These are phyloP conservation scores for Capsicum baccatum DNA, from an alignment of 257 asterid genomes.

Conservation along the genomic window DNA sequence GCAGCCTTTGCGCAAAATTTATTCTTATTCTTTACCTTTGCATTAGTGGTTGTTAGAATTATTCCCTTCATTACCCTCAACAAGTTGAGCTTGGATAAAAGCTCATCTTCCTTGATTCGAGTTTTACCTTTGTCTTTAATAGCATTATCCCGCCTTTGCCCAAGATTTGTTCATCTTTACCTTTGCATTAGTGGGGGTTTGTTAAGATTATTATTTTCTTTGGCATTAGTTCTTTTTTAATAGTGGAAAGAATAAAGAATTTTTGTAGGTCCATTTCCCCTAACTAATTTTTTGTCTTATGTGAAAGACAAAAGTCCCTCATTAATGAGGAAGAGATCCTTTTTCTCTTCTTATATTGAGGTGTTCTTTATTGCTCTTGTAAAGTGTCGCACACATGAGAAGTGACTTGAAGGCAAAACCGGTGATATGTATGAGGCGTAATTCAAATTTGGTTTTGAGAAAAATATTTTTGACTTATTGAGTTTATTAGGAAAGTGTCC, in stretches of 20 bases:
- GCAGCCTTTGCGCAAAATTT: constrained; percentile 19
- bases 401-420: constrained; percentile 3
- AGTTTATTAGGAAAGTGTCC: background rate
- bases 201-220: background rate
- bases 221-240: background rate
- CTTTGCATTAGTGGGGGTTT: background rate
- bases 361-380: constrained; percentile 9
- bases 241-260: background rate
- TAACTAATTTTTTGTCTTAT: background rate
- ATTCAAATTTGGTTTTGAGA: background rate
- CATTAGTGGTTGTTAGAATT: background rate
- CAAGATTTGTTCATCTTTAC: background rate
- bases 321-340: background rate
- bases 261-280: background rate
- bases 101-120: background rate
- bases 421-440: background rate
- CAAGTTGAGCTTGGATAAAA: constrained; percentile 12
- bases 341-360: background rate
- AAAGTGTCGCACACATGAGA: background rate
- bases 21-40: background rate
- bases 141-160: background rate
- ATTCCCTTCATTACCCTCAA: background rate
- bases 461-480: background rate
- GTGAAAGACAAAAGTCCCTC: background rate
- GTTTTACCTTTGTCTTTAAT: background rate